Conservation (phyloP, 1,284 basidiomycete species). For the Cutaneotrichosporon curvatum region DNA sequence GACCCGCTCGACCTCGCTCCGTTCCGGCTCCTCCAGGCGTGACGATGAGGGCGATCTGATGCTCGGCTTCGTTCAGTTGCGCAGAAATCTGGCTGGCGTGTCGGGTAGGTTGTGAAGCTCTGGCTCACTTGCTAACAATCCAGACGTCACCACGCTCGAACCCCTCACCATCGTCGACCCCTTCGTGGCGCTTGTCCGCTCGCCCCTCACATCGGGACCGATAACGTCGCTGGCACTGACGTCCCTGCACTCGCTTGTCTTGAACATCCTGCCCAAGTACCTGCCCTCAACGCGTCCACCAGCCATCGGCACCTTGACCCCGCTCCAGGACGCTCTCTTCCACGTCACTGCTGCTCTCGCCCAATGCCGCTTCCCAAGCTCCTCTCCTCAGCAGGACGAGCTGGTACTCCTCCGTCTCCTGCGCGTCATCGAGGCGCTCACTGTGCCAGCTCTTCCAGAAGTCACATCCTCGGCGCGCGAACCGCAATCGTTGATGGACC, state of each 20-base stretch:
- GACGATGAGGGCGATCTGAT: slow-evolving; percentile 62
- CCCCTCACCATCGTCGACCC: slow-evolving; percentile 62
- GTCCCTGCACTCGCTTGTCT: slow-evolving; percentile 78
- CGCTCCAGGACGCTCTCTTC: slow-evolving; percentile 56
- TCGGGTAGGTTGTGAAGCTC: slow-evolving; percentile 53
- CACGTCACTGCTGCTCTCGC: slow-evolving; percentile 85
- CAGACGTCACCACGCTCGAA: slow-evolving; percentile 59
- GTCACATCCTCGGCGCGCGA: background rate
- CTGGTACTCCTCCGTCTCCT: slow-evolving; percentile 89
- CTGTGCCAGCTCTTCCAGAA: slow-evolving; percentile 52
- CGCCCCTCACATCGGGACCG: slow-evolving; percentile 84
- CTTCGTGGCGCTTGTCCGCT: slow-evolving; percentile 88
- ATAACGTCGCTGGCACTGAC: slow-evolving; percentile 86
- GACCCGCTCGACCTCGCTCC: background rate
- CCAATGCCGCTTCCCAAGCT: slow-evolving; percentile 96
- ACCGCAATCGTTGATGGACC: slow-evolving; percentile 42
- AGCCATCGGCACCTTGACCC: slow-evolving; percentile 25
- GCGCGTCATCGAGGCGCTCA: slow-evolving; percentile 77
- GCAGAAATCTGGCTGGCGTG: slow-evolving; percentile 62
- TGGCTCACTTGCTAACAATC: slow-evolving; percentile 54
- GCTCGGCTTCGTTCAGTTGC: slow-evolving; percentile 79
- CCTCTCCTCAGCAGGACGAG: slow-evolving; percentile 91
- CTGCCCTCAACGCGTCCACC: slow-evolving; percentile 42
- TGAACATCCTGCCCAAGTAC: slow-evolving; percentile 57
- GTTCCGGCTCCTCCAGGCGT: background rate